Evolutionary conservation across 1,139 yeast species (phyloP), one percentile per base, ranked within the genome.

Genomic region (Candida sp.): DNA sequence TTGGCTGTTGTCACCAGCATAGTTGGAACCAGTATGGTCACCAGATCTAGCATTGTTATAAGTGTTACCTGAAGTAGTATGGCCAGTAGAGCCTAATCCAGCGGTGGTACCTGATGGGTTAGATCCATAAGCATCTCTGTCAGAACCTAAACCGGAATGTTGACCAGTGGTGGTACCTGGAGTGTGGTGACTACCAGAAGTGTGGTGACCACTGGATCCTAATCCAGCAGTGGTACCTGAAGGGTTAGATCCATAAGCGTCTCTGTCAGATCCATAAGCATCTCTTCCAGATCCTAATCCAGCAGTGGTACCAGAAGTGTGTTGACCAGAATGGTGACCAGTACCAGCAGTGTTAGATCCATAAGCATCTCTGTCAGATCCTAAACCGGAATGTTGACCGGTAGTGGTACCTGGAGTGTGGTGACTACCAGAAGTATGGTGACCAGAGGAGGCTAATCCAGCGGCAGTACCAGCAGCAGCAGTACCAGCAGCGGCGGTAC

Each of bases 81-180:
- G 35, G 5, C 40, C 29, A 32, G 35, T 38, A 12, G 37, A 35
- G 5, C 23, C 32, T 39, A 15, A 22, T 15, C 38, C 42, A 21
- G 32, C n/a, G n/a, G 33, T 37, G 32, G 8, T 19, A 34, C 38
- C 38, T 12, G 22, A 15, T 7, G 30, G 6, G 19, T 8, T 8
- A 7, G 21, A 21, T 21, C 45, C 46, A 9, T 51, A 12, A 29
- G 41, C 48, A 5, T 33, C 36, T 33, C 45, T 49, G 36, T 44
- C 33, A 9, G 47, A 9, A 12, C 6, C 11, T 5, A 5, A 12
- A 34, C 8, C 54, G 48, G 35, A 46, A 40, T 36, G 48, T 11
- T 43, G 47, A 6, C 33, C 40, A 19, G 50, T 51, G 35, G 46
- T 35, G n/a, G 38, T n/a, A 33, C 49, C 49, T 15, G 44, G 35